Base-by-base conservation (phyloP, 1,284 basidiomycete species). In the Ustilago tritici region DNA sequence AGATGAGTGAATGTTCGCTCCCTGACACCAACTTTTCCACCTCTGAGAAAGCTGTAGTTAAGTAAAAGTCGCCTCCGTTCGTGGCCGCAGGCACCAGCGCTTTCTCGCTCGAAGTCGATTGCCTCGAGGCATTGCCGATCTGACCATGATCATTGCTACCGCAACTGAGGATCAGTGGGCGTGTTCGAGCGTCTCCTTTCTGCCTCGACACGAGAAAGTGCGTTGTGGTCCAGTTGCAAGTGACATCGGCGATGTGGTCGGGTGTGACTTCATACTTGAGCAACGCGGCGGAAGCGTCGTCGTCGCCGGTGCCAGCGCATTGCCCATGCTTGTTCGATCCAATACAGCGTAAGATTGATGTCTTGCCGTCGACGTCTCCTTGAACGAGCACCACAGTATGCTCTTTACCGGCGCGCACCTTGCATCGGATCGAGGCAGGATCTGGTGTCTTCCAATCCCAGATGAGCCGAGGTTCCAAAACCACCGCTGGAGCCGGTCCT, bases 1-100 rank as follows among this genome's bases (percentile, higher is more conserved):
- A 65, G 2, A 80, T 32, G 35, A 80, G 46, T 38, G 75, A 66
- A 57, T 80, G 78, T 58, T 80, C 78, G 69, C 78, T 80, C n/a
- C 78, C 78, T 15, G 75, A 70, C 2, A 63, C 70, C n/a, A 80
- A 38, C 61, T 68, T 74, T 15, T 40, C 14, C 34, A 76, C 11
- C 2, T 40, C 14, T 41, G 8, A 31, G 14, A 61, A 50, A 11
- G 47, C 50, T 23, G 12, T 34, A 34, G 34, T 52, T 23, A 64
- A 58, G 50, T 69, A 52, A 43, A 55, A 46, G n/a, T 46, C n/a
- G 17, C 19, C n/a, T 19, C 43, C 56, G 23, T 56, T 19, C 4
- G 23, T 43, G n/a, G 31, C 49, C 0, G 28, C 28, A 28, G 49
- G 28, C 28, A 50, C 49, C 28, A 72, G 57, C 17, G 34, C 23